Percentiles rank a stretch among this genome's conserved stretches.
Evolutionary conservation across 345 rosid species (phyloP).

Genomic region (Hibiscus mutabilis): DNA sequence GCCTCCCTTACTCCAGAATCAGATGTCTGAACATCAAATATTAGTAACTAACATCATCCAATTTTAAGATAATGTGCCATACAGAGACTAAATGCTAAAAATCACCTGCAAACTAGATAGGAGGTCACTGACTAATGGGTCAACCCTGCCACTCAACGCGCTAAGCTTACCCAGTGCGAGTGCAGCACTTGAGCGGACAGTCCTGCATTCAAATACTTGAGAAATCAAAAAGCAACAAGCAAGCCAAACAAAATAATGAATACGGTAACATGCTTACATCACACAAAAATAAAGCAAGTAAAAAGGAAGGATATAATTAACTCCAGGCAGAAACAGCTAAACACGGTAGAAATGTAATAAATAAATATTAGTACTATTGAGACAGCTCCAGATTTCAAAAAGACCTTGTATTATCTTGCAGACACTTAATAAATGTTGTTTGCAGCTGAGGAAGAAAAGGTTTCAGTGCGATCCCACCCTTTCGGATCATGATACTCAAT

Average conservation of each 20-base stretch:
- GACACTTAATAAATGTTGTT: slow-evolving; percentile 88
- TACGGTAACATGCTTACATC: background rate
- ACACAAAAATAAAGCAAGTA: background rate
- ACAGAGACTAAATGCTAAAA: slow-evolving; percentile 1
- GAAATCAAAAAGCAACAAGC: background rate
- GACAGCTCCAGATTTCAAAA: background rate
- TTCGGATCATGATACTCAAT: slow-evolving; percentile 63
- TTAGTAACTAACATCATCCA: background rate
- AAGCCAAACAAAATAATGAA: background rate
- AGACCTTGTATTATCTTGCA: slow-evolving; percentile 90
- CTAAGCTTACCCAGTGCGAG: slow-evolving; percentile 96
- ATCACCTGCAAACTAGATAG: slow-evolving; percentile 79
- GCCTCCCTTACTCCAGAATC: slow-evolving; percentile 68
- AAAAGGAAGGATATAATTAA: background rate
- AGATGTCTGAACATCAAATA: slow-evolving; percentile 40
- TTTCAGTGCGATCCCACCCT: slow-evolving; percentile 81
- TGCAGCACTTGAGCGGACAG: slow-evolving; percentile 91
- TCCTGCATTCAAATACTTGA: slow-evolving; percentile 42
- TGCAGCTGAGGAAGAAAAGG: slow-evolving; percentile 99
- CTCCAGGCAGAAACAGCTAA: background rate
- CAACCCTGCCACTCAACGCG: slow-evolving; percentile 88
- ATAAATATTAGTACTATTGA: background rate
- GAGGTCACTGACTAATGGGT: slow-evolving; percentile 87
- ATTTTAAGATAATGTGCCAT: background rate
- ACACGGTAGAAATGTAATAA: background rate